Evolutionary conservation across 148 eudicot species (phyloP).

Genomic region (Rhododendron simsii): DNA sequence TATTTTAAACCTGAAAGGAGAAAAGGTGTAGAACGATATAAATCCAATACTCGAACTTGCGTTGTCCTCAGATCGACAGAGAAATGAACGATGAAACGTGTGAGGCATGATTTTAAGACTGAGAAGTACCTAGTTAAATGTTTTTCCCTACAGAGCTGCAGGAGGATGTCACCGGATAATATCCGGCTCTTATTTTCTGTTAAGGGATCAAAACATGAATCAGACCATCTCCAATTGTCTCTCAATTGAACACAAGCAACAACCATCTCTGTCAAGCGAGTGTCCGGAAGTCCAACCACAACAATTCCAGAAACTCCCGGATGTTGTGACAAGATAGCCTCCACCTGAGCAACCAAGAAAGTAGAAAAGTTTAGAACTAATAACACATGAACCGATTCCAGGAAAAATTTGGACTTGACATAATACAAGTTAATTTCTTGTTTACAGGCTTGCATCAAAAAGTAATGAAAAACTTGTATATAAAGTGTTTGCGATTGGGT

Average conservation of each 20-base stretch:
- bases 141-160: conserved; percentile 47
- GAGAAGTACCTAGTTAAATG: conserved; percentile 56
- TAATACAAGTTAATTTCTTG: background rate
- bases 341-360: conserved; percentile 48
- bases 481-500: background rate
- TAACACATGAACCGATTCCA: background rate
- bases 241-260: conserved; percentile 57
- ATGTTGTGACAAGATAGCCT: conserved; percentile 64
- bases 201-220: conserved; percentile 17
- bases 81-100: background rate
- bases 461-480: background rate
- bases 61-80: background rate
- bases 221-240: conserved; percentile 64
- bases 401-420: background rate
- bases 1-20: conserved; percentile 65
- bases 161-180: conserved; percentile 48
- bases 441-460: background rate
- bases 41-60: background rate
- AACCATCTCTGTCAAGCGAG: conserved; percentile 68
- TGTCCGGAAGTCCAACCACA: conserved; percentile 64
- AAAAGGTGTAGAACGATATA: background rate
- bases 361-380: background rate
- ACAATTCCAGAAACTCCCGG: conserved; percentile 55
- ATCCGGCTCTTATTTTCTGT: conserved; percentile 7
- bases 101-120: background rate